Percentiles rank a stretch among this genome's conserved stretches.
Evolutionary conservation across 1,284 basidiomycete species (phyloP).

Genomic region (Porodaedalea pini): DNA sequence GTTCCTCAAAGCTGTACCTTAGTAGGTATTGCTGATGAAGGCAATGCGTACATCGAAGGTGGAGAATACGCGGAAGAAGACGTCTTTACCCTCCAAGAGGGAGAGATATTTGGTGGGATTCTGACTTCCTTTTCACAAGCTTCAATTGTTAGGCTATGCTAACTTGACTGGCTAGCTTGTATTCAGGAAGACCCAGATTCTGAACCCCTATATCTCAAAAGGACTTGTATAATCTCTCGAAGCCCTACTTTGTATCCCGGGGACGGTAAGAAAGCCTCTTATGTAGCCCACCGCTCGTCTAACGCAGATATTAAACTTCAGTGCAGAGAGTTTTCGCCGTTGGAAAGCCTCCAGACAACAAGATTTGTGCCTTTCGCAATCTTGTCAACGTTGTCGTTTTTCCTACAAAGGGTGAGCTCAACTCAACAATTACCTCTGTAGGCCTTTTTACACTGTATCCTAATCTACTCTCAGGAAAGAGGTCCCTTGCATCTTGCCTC

Average conservation of each 20-base stretch:
- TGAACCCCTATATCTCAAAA: slow-evolving; percentile 50
- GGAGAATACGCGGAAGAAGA: slow-evolving; percentile 39
- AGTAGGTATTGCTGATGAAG: slow-evolving; percentile 79
- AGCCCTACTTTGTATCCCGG: slow-evolving; percentile 70
- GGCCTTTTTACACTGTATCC: neutral
- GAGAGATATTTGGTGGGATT: slow-evolving; percentile 57
- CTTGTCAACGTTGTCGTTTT: slow-evolving; percentile 74
- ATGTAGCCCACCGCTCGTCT: neutral
- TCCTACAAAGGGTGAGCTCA: slow-evolving; percentile 52
- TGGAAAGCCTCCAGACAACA: slow-evolving; percentile 58
- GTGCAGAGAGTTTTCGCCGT: slow-evolving; percentile 71
- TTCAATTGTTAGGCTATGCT: neutral
- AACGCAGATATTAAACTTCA: slow-evolving; percentile 24
- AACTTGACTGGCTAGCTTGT: slow-evolving; percentile 55
- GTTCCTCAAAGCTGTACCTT: slow-evolving; percentile 64
- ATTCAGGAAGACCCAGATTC: slow-evolving; percentile 45
- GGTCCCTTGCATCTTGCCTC: slow-evolving; percentile 64
- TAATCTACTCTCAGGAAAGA: slow-evolving; percentile 39
- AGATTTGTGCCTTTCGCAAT: slow-evolving; percentile 55
- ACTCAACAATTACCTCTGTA: neutral
- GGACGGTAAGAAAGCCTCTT: slow-evolving; percentile 45
- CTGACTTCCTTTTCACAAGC: neutral
- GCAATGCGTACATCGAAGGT: slow-evolving; percentile 49
- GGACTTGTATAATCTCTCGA: slow-evolving; percentile 57
- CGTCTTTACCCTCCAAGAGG: slow-evolving; percentile 49